A percentile compares a stretch with the other conserved stretches of the same genome.
Conservation (phyloP, 75 land plant species). For the Isoetes taiwanensis region DNA sequence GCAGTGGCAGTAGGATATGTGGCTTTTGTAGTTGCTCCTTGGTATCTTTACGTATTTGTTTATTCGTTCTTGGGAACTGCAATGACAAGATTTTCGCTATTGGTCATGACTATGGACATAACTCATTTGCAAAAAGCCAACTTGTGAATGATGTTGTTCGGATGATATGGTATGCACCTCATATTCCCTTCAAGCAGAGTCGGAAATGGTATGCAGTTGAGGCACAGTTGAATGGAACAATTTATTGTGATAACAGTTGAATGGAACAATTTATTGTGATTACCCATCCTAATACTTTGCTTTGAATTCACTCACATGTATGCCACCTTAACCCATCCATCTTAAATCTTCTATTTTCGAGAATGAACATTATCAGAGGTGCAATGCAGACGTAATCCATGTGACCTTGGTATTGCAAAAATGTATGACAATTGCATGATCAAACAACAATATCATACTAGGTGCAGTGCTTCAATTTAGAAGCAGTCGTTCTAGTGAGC, state of each 20-base stretch:
- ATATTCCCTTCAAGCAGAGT: constrained; percentile 3
- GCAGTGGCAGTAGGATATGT: background rate
- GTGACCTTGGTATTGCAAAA: too few relatives aligned
- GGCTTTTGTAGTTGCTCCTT: background rate
- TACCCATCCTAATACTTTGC: too few relatives aligned
- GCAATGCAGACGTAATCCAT: too few relatives aligned
- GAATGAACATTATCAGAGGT: too few relatives aligned
- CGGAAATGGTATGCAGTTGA: constrained; percentile 6
- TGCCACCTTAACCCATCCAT: too few relatives aligned
- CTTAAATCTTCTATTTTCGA: too few relatives aligned
- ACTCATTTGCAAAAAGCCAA: constrained; percentile 15
- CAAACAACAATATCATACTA: too few relatives aligned
- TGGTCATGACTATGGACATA: constrained; percentile 16
- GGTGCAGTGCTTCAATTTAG: too few relatives aligned
- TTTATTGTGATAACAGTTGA: constrained; percentile 3
- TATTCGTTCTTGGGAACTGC: constrained; percentile 4
- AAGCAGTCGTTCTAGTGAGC: too few relatives aligned
- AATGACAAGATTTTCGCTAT: constrained; percentile 6
- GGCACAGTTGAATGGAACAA: background rate
- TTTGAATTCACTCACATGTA: too few relatives aligned
- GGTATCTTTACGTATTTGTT: background rate
- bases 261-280: too few relatives aligned
- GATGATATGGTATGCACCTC: constrained; percentile 5
- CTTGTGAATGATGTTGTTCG: constrained; percentile 14
- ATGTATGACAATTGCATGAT: too few relatives aligned